phyloP scores from a whole-genome alignment of 169 alveolate species.

The Cyclospora cayetanensis region DNA sequence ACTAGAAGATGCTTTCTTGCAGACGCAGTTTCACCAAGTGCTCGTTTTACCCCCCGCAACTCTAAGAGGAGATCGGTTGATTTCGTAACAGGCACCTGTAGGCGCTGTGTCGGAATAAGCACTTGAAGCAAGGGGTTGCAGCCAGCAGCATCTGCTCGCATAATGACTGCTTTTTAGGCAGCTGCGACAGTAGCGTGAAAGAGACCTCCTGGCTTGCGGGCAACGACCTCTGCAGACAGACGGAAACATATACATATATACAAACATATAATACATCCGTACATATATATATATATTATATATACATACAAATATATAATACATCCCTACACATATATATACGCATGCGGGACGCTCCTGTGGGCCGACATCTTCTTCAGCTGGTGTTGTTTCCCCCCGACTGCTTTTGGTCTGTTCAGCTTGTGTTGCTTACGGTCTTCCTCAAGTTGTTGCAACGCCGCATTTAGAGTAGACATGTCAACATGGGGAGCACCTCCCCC shows the following conservation, averaged over 20 bases:
- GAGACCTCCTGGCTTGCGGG: neutral
- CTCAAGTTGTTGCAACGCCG: constrained; percentile 3
- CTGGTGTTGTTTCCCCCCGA: neutral
- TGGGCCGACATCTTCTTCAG: neutral
- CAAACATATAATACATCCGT: no score
- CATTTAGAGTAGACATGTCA: neutral
- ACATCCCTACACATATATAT: no score
- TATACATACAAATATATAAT: no score
- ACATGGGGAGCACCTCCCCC: neutral
- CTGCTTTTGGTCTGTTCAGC: neutral
- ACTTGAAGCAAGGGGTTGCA: neutral
- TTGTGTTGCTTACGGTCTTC: neutral
- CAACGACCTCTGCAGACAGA: neutral
- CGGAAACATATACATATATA: neutral
- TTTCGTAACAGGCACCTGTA: neutral
- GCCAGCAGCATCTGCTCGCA: neutral
- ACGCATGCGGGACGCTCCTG: no score
- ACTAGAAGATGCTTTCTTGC: no score
- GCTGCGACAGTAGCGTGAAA: neutral
- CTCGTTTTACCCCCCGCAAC: no score
- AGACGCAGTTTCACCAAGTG: no score
- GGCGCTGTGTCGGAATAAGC: no score
- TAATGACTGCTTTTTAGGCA: neutral
- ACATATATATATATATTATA: no score
- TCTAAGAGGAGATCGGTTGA: no score